A percentile compares a stretch with the other conserved stretches of the same genome.
Conservation (phyloP, 2,329 filamentous ascomycete genomes). For the Scleromitrula shiraiana region DNA sequence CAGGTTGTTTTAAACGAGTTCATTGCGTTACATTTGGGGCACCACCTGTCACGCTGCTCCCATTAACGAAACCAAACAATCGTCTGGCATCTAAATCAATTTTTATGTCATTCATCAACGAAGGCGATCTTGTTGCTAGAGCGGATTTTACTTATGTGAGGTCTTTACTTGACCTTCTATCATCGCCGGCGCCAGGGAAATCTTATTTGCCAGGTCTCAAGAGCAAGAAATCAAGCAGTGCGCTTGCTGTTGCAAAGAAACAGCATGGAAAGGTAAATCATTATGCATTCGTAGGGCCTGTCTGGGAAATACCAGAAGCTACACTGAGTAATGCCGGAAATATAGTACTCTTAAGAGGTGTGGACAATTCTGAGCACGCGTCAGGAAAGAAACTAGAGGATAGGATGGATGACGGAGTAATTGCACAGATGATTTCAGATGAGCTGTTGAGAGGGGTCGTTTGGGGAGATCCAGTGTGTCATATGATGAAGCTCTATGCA, state of each 20-base stretch:
- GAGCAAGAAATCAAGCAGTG: constrained; percentile 17
- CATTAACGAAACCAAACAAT: constrained; percentile 51
- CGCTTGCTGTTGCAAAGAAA: constrained; percentile 11
- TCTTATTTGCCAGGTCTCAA: constrained; percentile 6
- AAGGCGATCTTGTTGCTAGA: constrained; percentile 72
- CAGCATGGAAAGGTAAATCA: constrained; percentile 20
- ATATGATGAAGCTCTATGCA: constrained; percentile 73
- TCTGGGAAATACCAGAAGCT: constrained; percentile 59
- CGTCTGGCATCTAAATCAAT: constrained; percentile 53
- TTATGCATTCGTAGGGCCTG: constrained; percentile 30
- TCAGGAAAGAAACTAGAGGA: constrained; percentile 39
- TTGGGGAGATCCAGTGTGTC: constrained; percentile 75
- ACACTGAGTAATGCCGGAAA: constrained; percentile 64
- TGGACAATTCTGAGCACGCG: constrained; percentile 32
- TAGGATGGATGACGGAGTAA: constrained; percentile 49
- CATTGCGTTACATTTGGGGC: constrained; percentile 85
- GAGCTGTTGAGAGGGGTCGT: constrained; percentile 60
- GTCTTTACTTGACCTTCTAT: constrained; percentile 63
- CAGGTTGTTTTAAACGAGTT: constrained; percentile 65
- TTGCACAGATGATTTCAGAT: constrained; percentile 61
- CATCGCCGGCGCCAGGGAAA: constrained; percentile 38
- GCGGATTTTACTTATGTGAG: constrained; percentile 71
- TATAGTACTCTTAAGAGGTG: constrained; percentile 56
- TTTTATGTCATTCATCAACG: constrained; percentile 76
- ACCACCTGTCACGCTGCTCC: constrained; percentile 66